A percentile compares a stretch with the other conserved stretches of the same genome.
These are phyloP conservation scores for Verticillium nubilum DNA, from an alignment of 2,329 filamentous ascomycete genomes.

Conservation along the genomic window DNA sequence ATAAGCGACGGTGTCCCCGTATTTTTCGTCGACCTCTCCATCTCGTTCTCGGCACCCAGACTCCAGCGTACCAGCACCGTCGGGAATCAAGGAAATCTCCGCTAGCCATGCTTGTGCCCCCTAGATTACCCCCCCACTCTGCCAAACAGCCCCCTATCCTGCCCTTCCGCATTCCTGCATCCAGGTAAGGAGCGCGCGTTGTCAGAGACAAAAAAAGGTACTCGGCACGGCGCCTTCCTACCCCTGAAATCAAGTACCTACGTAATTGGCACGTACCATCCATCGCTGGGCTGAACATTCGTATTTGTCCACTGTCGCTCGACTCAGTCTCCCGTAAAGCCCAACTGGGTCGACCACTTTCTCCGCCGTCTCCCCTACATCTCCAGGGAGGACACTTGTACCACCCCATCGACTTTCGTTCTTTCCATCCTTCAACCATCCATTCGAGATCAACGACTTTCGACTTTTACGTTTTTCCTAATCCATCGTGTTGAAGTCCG, in stretches of 20 bases:
- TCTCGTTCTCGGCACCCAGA: background rate
- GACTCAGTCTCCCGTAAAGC: background rate
- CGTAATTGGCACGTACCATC: background rate
- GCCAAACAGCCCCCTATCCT: background rate
- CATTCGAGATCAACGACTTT: background rate
- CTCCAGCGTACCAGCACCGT: background rate
- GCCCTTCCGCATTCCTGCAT: background rate
- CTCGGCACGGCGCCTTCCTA: background rate
- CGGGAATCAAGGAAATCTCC: background rate
- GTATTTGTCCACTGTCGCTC: slow-evolving; percentile 9
- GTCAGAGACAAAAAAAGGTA: background rate
- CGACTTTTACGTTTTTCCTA: background rate
- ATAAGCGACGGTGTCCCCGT: background rate
- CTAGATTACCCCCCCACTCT: background rate
- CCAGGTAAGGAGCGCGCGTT: background rate
- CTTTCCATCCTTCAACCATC: slow-evolving; percentile 7
- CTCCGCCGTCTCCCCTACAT: slow-evolving; percentile 1
- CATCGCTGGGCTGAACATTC: slow-evolving; percentile 2
- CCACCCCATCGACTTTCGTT: background rate
- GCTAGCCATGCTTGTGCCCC: background rate
- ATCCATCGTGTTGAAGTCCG: slow-evolving; percentile 6
- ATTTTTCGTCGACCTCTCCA: background rate
- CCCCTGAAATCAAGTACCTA: background rate
- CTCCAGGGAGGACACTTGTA: slow-evolving; percentile 3
- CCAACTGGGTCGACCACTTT: background rate